These are phyloP conservation scores for Candida yuanshanica DNA, from an alignment of 805 yeast species.

Conservation along the genomic window DNA sequence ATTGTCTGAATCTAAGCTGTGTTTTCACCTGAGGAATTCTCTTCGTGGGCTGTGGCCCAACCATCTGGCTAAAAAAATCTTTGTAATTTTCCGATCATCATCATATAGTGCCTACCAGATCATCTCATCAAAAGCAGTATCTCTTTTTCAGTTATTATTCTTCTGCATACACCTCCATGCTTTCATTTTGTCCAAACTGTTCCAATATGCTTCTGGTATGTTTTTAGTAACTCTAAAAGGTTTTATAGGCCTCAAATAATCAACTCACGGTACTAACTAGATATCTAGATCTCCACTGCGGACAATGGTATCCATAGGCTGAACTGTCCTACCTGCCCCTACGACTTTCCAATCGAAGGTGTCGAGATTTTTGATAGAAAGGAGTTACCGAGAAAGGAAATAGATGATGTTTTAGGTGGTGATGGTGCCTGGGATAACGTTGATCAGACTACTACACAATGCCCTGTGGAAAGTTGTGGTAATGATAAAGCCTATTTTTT, in stretches of 20 bases:
- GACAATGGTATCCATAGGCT: conserved; percentile 58
- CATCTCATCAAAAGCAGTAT: background rate
- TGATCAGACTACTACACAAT: conserved; percentile 89
- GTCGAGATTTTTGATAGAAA: conserved; percentile 83
- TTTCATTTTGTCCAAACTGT: conserved; percentile 93
- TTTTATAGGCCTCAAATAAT: background rate
- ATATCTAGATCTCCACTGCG: conserved; percentile 44
- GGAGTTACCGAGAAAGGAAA: conserved; percentile 76
- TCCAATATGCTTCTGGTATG: conserved; percentile 78
- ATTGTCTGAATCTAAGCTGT: no score
- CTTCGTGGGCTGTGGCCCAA: no score
- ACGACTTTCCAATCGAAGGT: conserved; percentile 83
- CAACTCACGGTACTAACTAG: background rate
- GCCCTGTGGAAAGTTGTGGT: conserved; percentile 85
- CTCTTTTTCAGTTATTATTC: background rate
- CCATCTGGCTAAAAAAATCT: no score
- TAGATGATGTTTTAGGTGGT: conserved; percentile 95
- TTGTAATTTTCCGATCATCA: no score
- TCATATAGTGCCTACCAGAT: no score
- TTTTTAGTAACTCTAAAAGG: background rate
- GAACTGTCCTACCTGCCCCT: conserved; percentile 92
- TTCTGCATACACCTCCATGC: conserved; percentile 41
- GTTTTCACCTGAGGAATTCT: no score
- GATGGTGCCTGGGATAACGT: conserved; percentile 99
- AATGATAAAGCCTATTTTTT: conserved; percentile 91